Conservation (phyloP, 2,329 filamentous ascomycete genomes). For the Apiospora hydei region DNA sequence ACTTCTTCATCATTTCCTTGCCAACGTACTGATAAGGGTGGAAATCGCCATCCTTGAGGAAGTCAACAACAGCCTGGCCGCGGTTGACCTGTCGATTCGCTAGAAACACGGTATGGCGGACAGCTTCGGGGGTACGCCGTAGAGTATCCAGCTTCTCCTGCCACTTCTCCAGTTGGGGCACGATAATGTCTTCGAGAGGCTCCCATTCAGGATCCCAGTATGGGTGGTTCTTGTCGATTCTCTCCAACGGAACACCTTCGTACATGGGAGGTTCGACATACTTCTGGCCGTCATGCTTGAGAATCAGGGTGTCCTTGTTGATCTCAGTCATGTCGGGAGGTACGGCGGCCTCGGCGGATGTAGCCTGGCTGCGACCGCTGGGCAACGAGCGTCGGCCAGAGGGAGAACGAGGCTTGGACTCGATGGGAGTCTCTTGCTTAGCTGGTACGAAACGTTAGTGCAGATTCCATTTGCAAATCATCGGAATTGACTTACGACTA, state of each 20-base stretch:
- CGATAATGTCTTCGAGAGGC: slow-evolving; percentile 51
- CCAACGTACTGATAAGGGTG: slow-evolving; percentile 64
- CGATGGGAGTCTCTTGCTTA: slow-evolving; percentile 31
- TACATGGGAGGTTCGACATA: slow-evolving; percentile 61
- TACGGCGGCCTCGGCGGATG: slow-evolving; percentile 35
- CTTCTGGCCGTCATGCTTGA: slow-evolving; percentile 57
- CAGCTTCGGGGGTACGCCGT: slow-evolving; percentile 35
- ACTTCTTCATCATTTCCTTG: slow-evolving; percentile 57
- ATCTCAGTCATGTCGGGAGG: slow-evolving; percentile 46
- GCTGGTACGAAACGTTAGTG: slow-evolving; percentile 31
- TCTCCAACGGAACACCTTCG: slow-evolving; percentile 59
- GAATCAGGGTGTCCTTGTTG: slow-evolving; percentile 51
- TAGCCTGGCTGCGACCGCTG: slow-evolving; percentile 36
- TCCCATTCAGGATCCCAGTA: slow-evolving; percentile 66
- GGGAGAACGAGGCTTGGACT: slow-evolving; percentile 38
- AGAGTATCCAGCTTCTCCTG: slow-evolving; percentile 51
- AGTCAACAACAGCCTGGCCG: slow-evolving; percentile 59
- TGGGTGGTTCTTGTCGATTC: slow-evolving; percentile 56
- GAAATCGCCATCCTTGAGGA: slow-evolving; percentile 57
- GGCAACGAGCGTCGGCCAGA: slow-evolving; percentile 41
- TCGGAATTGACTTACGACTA: slow-evolving; percentile 8
- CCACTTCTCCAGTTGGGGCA: slow-evolving; percentile 55
- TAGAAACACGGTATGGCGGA: slow-evolving; percentile 55
- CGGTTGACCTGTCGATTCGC: slow-evolving; percentile 64
- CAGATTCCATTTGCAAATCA: slow-evolving; percentile 28